Conservation (phyloP, 352 stramenopile genomes). For the Phytophthora megakarya region DNA sequence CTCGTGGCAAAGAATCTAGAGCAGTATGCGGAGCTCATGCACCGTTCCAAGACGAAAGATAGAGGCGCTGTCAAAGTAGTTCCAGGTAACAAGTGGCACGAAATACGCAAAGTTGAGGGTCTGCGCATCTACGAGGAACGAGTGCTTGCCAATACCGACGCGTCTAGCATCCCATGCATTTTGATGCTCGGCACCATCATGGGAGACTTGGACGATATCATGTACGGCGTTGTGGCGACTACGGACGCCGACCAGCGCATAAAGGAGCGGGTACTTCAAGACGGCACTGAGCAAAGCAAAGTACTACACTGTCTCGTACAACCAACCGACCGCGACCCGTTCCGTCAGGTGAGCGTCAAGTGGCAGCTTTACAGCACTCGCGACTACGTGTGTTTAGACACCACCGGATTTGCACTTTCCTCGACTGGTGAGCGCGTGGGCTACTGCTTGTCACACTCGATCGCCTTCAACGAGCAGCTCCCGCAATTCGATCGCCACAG, state of each 20-base stretch:
- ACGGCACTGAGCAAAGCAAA: conserved; percentile 36
- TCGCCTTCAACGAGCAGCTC: conserved; percentile 43
- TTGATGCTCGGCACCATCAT: conserved; percentile 28
- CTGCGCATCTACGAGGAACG: conserved; percentile 40
- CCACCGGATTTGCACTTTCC: conserved; percentile 36
- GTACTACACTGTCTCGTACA: conserved; percentile 20
- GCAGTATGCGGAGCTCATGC: conserved; percentile 25
- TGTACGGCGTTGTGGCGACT: conserved; percentile 45
- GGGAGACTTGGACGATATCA: conserved; percentile 46
- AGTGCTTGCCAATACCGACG: not conserved
- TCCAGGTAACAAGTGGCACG: conserved; percentile 25
- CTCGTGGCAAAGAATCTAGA: conserved; percentile 28
- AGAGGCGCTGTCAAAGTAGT: not conserved
- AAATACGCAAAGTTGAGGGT: conserved; percentile 34
- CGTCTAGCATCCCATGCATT: conserved; percentile 22
- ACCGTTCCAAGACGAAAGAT: conserved; percentile 15
- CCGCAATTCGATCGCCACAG: conserved; percentile 40
- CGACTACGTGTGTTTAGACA: conserved; percentile 52
- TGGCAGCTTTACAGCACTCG: conserved; percentile 48
- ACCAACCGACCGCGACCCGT: conserved; percentile 37
- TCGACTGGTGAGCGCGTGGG: conserved; percentile 47
- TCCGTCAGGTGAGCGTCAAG: conserved; percentile 54
- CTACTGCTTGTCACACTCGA: conserved; percentile 51
- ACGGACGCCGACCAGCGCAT: conserved; percentile 38
- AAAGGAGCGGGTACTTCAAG: conserved; percentile 38